phyloP scores from a whole-genome alignment of 1,139 yeast species.

The Suhomyces chickasaworum region DNA sequence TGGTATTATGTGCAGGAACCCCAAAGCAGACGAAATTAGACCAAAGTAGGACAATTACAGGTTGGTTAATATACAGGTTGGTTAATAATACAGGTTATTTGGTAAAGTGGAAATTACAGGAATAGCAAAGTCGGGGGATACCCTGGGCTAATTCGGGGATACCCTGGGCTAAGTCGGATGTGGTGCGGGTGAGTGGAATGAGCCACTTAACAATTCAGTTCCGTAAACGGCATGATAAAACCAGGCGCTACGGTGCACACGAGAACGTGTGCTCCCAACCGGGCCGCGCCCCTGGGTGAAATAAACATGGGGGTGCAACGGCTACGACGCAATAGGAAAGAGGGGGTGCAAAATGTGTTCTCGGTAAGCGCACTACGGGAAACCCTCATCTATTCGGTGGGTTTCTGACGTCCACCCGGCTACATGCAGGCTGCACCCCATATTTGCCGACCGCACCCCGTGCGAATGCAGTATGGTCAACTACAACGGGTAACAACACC shows the following conservation, averaged over 20 bases:
- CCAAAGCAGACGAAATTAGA: no score
- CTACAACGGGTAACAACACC: background rate
- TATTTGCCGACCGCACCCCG: conserved; percentile 1
- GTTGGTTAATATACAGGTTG: no score
- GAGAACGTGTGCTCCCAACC: background rate
- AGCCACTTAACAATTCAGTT: background rate
- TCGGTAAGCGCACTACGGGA: background rate
- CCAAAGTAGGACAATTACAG: no score
- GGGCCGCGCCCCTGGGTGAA: background rate
- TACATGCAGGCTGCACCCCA: conserved; percentile 1
- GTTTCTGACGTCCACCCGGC: background rate
- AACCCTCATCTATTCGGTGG: no score
- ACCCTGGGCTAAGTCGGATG: no score
- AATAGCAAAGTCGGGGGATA: no score
- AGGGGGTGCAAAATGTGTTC: background rate
- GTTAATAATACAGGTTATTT: no score
- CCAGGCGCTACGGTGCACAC: background rate
- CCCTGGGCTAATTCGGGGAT: no score
- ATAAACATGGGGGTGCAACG: background rate
- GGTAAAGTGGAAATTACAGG: no score
- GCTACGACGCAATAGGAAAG: background rate
- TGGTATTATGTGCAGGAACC: no score
- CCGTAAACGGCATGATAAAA: background rate
- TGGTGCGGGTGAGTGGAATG: no score
- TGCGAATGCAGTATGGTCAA: background rate